Base-by-base conservation (phyloP, 805 yeast genomes). In the Suhomyces sp. region DNA sequence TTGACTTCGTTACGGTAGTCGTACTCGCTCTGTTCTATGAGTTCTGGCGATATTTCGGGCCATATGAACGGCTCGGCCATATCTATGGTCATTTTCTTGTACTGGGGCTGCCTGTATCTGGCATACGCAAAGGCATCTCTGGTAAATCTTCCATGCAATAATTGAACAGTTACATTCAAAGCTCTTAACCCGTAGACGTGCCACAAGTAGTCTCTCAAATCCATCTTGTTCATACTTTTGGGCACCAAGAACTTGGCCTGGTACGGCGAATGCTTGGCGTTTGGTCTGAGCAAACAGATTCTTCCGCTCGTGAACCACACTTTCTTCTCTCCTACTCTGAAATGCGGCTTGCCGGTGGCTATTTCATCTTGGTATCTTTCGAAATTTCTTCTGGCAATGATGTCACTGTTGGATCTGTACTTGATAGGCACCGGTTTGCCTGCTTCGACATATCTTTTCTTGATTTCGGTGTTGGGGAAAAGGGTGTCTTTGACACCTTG, bases 201-300 rank as follows among this genome's bases (percentile, higher is more conserved):
- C 82, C 85, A 94, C 57, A 94, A 77, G 66, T 94, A 94, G 73
- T 94, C 99, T 69, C 99, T 83, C 56, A 94, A 78, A 69, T 93
- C 98, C 74, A 94, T 78, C 69, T 92, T 93, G 77, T 94, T 94
- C 79, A 94, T 92, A 51, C 89, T 83, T 65, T 88, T 84, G 13
- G 99, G 99, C 17, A 96, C 99, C 58, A 89, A 83, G 71, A 94
- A 94, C 69, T 90, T 91, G 48, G 98, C 98, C 71, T 91, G 97
- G 73, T 88, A 92, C 47, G 99, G 99, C 0, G 97, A 88, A 71
- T 90, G 96, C 65, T 89, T 89, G n/a, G 98, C 97, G 64, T 88
- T 88, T 44, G 97, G 97, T 66, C 96, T 82, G 57, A 94, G 73
- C 31, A 93, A 76, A 48, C 88, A 83, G 38, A 93, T 77, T 56